Percentiles rank a stretch among this genome's conserved stretches.
Conservation (phyloP, 2,329 filamentous ascomycete species). For the Monosporascus sp. region DNA sequence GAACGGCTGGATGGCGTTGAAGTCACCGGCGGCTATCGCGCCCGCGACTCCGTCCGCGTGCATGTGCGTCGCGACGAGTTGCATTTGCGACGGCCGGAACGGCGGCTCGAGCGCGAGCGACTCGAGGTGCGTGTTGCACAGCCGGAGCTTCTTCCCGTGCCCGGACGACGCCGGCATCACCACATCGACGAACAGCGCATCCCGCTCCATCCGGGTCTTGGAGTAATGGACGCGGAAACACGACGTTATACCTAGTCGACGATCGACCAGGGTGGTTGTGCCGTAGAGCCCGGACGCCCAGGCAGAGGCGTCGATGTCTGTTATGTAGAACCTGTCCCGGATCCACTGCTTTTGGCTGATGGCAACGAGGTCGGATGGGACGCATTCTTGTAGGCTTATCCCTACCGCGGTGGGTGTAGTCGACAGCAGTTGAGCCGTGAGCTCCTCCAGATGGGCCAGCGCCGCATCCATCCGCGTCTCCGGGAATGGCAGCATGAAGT, state of each 20-base stretch:
- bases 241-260: conserved; percentile 29
- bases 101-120: conserved; percentile 2
- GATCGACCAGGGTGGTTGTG: conserved; percentile 45
- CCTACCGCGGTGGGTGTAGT: conserved; percentile 25
- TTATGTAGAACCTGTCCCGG: conserved; percentile 37
- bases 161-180: conserved; percentile 25
- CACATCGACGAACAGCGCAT: conserved; percentile 48
- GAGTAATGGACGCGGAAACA: conserved; percentile 46
- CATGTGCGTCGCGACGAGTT: neutral
- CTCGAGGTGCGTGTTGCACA: conserved; percentile 5
- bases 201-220: conserved; percentile 39
- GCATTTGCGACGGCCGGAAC: neutral
- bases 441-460: conserved; percentile 16
- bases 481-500: conserved; percentile 25
- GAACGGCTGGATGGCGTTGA: conserved; percentile 48
- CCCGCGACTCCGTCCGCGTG: neutral
- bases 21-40: neutral
- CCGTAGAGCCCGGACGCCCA: conserved; percentile 43
- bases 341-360: conserved; percentile 40
- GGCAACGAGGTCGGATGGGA: conserved; percentile 34
- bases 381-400: conserved; percentile 48
- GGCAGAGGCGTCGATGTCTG: conserved; percentile 33
- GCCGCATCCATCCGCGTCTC: conserved; percentile 20
- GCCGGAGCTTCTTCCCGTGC: conserved; percentile 4
- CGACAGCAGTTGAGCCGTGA: conserved; percentile 1